Evolutionary conservation across 1,139 yeast genomes (phyloP), one percentile per base, ranked within the genome.

Genomic region (Diutina neorugosa): DNA sequence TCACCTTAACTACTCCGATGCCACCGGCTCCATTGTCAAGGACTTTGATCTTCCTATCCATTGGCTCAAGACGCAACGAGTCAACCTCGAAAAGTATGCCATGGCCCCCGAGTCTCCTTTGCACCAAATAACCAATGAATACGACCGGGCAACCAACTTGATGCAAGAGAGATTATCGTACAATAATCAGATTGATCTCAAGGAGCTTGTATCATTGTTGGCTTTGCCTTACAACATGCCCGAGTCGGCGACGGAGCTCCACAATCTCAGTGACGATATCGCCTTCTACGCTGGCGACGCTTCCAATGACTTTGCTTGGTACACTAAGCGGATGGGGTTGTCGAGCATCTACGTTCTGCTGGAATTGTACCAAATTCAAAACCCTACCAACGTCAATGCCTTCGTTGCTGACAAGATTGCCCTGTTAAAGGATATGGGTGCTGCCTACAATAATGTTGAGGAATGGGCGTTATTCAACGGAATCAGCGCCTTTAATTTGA

Each of bases 291-390:
- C 96, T 0, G 94, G 91, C 3, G 97, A 91, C 63, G 69, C 74
- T 53, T 81, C 94, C n/a, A 80, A 84, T 56, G 96, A 89, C 65
- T 84, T 87, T 65, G 84, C 88, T 2, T 93, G 98, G 98, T 93
- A 93, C 65, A 73, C 95, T n/a, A 87, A 90, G 64, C 74, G 98
- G 59, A 70, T 84, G 27, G 77, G 87, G 5, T 65, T 91, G 31
- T 77, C 89, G 19, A 74, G 86, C 0, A 77, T 86, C 4, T 89
- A 86, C 63, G 86, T 86, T 1, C 76, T 84, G 41, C 65, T 84
- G 44, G 97, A 93, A 65, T 69, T 89, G 57, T 88, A 79, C 69
- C 87, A 86, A 95, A 71, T 88, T 51, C 85, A 78, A 60, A 97
- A 91, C 65, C 63, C 65, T 2, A 77, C 69, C 40, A 78, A 78